Evolutionary conservation across 2,329 filamentous ascomycete genomes (phyloP).

Genomic region (Biscogniauxia marginata): DNA sequence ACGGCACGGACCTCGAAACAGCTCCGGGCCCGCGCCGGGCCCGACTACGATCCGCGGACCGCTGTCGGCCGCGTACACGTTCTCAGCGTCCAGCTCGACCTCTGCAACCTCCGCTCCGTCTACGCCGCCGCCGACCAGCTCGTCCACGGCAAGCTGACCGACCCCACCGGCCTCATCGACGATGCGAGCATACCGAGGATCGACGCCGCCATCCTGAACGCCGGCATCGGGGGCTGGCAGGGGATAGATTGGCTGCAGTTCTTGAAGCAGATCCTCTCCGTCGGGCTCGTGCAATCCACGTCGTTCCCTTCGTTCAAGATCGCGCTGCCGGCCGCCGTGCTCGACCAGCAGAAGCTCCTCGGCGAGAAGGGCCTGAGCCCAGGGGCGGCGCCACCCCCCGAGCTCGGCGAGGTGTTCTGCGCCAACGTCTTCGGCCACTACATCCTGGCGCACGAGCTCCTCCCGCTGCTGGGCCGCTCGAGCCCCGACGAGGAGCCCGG

Average conservation of each 20-base stretch:
- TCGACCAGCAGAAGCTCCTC: conserved; percentile 39
- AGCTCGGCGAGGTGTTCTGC: conserved; percentile 79
- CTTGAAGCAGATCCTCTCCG: conserved; percentile 51
- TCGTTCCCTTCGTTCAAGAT: conserved; percentile 81
- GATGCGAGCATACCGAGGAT: conserved; percentile 64
- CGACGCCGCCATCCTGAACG: conserved; percentile 80
- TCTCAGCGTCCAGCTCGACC: conserved; percentile 56
- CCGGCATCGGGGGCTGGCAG: conserved; percentile 82
- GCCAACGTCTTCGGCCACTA: conserved; percentile 97
- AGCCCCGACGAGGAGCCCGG: conserved; percentile 45
- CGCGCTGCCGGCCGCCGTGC: conserved; percentile 49
- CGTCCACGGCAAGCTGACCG: conserved; percentile 43
- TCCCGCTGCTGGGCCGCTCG: conserved; percentile 65
- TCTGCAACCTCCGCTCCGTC: conserved; percentile 57
- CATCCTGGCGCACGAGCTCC: conserved; percentile 76
- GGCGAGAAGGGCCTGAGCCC: conserved; percentile 13
- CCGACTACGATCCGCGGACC: conserved; percentile 40
- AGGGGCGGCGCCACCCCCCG: conserved; percentile 45
- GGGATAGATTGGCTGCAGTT: conserved; percentile 70
- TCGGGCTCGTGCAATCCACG: conserved; percentile 62
- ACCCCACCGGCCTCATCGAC: conserved; percentile 37
- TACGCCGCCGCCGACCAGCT: conserved; percentile 48
- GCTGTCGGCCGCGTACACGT: conserved; percentile 55
- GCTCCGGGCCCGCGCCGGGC: conserved; percentile 39
- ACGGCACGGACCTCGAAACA: conserved; percentile 40